A percentile compares a stretch with the other conserved stretches of the same genome.
phyloP scores from a whole-genome alignment of 2,329 filamentous ascomycete genomes.

The Lecanicillium sp. region DNA sequence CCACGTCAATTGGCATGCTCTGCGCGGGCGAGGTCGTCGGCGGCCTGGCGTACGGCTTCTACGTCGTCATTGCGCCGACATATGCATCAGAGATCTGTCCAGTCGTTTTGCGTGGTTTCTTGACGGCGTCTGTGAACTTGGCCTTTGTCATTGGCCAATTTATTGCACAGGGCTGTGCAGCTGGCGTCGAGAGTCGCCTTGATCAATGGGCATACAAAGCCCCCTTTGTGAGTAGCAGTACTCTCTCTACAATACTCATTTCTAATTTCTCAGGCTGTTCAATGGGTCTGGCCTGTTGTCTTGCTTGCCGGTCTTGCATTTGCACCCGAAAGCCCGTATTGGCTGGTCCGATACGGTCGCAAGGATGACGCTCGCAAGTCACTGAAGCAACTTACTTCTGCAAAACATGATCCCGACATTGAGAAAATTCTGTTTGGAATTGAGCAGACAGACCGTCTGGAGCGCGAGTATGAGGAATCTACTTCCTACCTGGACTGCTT shows the following conservation, averaged over 20 bases:
- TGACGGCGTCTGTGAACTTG: constrained; percentile 56
- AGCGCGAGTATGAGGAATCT: constrained; percentile 43
- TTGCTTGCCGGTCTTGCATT: constrained; percentile 40
- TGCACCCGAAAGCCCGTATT: constrained; percentile 46
- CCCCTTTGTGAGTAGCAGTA: constrained; percentile 19
- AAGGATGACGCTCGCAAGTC: constrained; percentile 34
- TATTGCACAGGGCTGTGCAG: constrained; percentile 43
- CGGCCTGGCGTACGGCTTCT: constrained; percentile 56
- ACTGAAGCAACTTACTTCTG: constrained; percentile 38
- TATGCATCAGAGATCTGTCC: constrained; percentile 59
- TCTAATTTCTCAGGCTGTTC: constrained; percentile 32
- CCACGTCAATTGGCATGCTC: constrained; percentile 46
- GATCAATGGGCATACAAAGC: constrained; percentile 41
- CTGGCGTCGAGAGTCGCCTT: constrained; percentile 33
- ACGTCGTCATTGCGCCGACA: constrained; percentile 51
- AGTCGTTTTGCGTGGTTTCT: constrained; percentile 48
- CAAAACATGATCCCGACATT: constrained; percentile 18
- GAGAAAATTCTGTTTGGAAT: constrained; percentile 47
- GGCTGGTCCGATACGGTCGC: constrained; percentile 39
- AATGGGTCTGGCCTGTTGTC: constrained; percentile 44
- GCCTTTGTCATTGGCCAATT: constrained; percentile 59
- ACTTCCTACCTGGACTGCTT: constrained; percentile 47
- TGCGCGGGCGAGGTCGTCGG: constrained; percentile 57
- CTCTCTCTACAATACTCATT: background rate
- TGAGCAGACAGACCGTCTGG: constrained; percentile 50